Evolutionary conservation across 805 yeast species (phyloP), one percentile per base, ranked within the genome.

Genomic region (Tetrapisispora nanseiensis): DNA sequence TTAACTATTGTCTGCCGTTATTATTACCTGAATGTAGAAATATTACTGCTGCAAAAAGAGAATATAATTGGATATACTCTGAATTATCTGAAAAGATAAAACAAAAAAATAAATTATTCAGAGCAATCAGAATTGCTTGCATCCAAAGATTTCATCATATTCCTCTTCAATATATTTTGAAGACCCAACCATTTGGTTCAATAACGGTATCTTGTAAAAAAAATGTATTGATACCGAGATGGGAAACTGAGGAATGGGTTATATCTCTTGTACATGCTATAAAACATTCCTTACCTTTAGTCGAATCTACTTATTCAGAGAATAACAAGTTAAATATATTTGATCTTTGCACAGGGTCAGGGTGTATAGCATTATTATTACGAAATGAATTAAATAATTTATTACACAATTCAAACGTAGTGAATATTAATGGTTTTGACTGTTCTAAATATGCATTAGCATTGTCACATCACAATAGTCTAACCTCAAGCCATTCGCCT

Each of bases 241-340:
- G 90, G 82, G 98, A 90, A 57, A 90, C 98, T 0, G 97, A 90
- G 58, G 95, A 86, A 54, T 90, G 97, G 97, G 67, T 74, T 9
- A 28, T 65, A 23, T 69, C 69, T 42, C 56, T 82, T 18, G 60
- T 66, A 0, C 46, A 28, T 4, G 24, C 37, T 9, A 16, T 47
- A 6, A 35, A 28, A 21, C n/a, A 27, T 26, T 27, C 26, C 3
- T 16, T 13, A 8, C 20, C 13, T 13, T 15, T 4, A 16, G 28
- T 29, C 12, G 19, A 19, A 37, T 10, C 31, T 51, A 38, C 5
- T 22, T 22, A 22, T 22, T 19, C 40, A 8, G 30, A 20, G 6
- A n/a, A 27, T 3, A 39, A 20, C 3, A 33, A 44, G n/a, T 20
- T 56, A 19, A 51, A 44, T 2, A 60, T 79, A 2, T 47, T 82